Base-by-base conservation (phyloP, 306 rosid species). In the Vigna nakashimae region DNA sequence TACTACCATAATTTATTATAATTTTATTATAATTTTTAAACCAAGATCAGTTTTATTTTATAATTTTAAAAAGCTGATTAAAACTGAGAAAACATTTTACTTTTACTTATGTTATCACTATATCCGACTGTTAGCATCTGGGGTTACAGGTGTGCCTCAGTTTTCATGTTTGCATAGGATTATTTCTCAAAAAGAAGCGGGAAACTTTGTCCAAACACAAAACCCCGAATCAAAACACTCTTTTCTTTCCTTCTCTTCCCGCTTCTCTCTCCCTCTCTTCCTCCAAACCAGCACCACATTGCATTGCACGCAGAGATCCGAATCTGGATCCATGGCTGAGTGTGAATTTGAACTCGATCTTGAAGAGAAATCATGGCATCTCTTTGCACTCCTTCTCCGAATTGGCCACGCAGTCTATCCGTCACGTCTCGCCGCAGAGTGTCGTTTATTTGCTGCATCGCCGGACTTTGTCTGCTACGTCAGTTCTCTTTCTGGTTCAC, bases 401-500 rank as follows among this genome's bases (percentile, higher is more conserved):
- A 74, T 87, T 20, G 84, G 91, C 53, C 81, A 83, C 42, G 82
- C 85, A 0, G 56, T 85, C 30, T 67, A 53, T 7, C 82, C 83
- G 0, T 71, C 69, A 0, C 79, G 76, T 65, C 89, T 91, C 46
- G 79, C 91, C 7, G 69, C 83, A 3, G 80, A 62, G 13, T 91
- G 93, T 74, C 55, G 17, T 1, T 46, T 77, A 9, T 89, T 89
- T 88, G 20, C 79, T 0, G 82, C 79, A 0, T 65, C 91, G 0
- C 67, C 90, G 2, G 85, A 42, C 1, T 64, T 82, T 51, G 74
- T 91, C 34, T 48, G 51, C 51, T 52, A 12, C 79, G 71, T 79
- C 18, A 80, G 85, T 46, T 85, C 90, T 1, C 56, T 80, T 20
- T 74, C 88, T 6, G 32, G 32, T 60, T 89, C 90, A 3, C 96